Evolutionary conservation across 2,329 filamentous ascomycete species (phyloP).

Genomic region (Neopestalotiopsis sp.): DNA sequence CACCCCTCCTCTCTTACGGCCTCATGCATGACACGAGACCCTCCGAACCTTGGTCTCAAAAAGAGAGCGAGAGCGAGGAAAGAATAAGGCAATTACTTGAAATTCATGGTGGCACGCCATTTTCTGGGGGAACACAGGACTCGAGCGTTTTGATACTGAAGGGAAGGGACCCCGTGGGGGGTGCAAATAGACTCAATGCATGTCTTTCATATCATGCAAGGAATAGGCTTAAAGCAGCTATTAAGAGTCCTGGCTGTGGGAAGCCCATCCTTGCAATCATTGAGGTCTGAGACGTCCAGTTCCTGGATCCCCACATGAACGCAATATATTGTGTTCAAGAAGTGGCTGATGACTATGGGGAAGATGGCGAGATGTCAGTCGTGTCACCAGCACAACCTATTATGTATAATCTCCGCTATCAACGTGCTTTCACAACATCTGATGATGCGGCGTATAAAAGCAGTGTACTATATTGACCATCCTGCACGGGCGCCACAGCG

Average conservation of each 20-base stretch:
- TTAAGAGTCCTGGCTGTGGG: not conserved
- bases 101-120: not conserved
- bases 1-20: not conserved
- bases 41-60: slow-evolving; percentile 2
- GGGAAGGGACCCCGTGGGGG: not conserved
- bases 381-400: not conserved
- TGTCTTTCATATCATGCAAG: slow-evolving; percentile 3
- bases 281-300: not conserved
- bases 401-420: not conserved
- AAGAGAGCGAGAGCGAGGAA: not conserved
- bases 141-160: not conserved
- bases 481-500: too few species aligned
- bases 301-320: not conserved
- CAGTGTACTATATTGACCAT: too few species aligned
- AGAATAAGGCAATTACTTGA: not conserved
- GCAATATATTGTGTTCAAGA: not conserved
- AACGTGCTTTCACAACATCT: not conserved
- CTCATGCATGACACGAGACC: slow-evolving; percentile 2
- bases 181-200: not conserved
- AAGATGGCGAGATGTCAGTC: not conserved
- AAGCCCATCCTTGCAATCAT: not conserved
- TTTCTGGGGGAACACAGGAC: not conserved
- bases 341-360: not conserved
- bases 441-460: too few species aligned
- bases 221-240: not conserved